A percentile compares a stretch with the other conserved stretches of the same genome.
Evolutionary conservation across 2,329 filamentous ascomycete species (phyloP).

Genomic region (Trichophyton simii): DNA sequence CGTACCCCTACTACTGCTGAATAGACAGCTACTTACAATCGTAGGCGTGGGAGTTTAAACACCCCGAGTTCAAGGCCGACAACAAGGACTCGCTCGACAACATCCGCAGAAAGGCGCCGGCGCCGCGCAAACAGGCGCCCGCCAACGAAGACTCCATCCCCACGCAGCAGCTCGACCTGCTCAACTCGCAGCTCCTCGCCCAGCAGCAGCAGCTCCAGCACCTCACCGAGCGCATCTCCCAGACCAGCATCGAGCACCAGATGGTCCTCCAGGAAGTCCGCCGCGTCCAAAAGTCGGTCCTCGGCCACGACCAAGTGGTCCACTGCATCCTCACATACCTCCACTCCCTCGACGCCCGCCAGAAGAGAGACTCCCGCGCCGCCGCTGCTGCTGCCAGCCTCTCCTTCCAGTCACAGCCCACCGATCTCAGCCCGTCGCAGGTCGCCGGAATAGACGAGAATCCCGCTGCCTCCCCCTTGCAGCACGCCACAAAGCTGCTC

Average conservation of each 20-base stretch:
- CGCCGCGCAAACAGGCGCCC: constrained; percentile 61
- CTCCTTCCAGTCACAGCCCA: constrained; percentile 30
- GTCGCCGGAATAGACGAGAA: constrained; percentile 44
- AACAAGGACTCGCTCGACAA: constrained; percentile 96
- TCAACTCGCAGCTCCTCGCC: constrained; percentile 76
- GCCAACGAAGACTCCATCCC: constrained; percentile 63
- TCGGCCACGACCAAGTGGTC: constrained; percentile 60
- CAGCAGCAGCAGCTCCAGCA: constrained; percentile 87
- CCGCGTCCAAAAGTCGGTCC: constrained; percentile 55
- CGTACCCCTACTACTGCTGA: constrained; percentile 13
- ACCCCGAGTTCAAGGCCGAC: constrained; percentile 89
- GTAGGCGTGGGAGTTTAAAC: constrained; percentile 90
- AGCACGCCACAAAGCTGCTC: constrained; percentile 54
- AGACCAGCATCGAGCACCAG: constrained; percentile 56
- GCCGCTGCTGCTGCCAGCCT: constrained; percentile 19
- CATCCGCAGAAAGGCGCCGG: constrained; percentile 87
- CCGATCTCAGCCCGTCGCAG: constrained; percentile 35
- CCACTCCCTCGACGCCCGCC: constrained; percentile 51
- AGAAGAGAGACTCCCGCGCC: constrained; percentile 48
- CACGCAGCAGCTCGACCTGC: constrained; percentile 74
- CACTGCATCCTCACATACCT: constrained; percentile 58
- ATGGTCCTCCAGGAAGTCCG: constrained; percentile 53
- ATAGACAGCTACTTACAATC: neutral
- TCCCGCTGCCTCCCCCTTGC: constrained; percentile 54
- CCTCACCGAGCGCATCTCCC: constrained; percentile 71